phyloP scores from a whole-genome alignment of 2,329 filamentous ascomycete species.

The Chaetomiaceae sp. region DNA sequence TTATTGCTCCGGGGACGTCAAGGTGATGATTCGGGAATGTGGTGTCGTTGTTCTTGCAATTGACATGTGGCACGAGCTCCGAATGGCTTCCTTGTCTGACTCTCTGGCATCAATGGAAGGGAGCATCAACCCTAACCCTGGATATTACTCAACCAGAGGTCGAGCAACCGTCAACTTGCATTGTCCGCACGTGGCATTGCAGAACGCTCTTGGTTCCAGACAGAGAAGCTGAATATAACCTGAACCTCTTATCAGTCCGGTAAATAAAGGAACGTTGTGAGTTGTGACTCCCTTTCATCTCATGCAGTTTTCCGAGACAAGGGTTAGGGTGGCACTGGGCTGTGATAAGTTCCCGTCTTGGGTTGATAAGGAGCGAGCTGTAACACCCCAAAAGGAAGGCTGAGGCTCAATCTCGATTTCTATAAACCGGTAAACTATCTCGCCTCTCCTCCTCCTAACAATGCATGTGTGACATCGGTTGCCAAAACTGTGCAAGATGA shows the following conservation, averaged over 20 bases:
- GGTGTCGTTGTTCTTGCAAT: not conserved
- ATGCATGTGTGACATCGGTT: conserved; percentile 5
- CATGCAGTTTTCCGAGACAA: not conserved
- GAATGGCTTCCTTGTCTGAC: not conserved
- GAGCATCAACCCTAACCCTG: conserved; percentile 19
- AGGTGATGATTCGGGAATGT: not conserved
- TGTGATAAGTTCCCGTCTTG: not conserved
- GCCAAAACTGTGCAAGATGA: conserved; percentile 17
- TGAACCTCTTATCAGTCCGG: too few species aligned
- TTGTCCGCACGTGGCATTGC: too few species aligned
- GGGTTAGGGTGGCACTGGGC: conserved; percentile 15
- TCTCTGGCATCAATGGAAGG: not conserved
- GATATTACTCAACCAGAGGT: too few species aligned
- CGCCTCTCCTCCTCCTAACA: not conserved
- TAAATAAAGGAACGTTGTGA: too few species aligned
- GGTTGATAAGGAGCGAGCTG: not conserved
- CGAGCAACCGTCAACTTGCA: too few species aligned
- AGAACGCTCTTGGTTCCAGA: too few species aligned
- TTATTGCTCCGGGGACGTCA: conserved; percentile 9
- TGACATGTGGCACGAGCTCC: conserved; percentile 19
- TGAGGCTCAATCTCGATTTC: not conserved
- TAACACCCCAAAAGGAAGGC: conserved; percentile 6
- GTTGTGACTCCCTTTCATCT: too few species aligned
- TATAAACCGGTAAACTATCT: not conserved
- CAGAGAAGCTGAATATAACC: too few species aligned